A percentile compares a stretch with the other conserved stretches of the same genome.
These are phyloP conservation scores for Kickxella alabastrina DNA, from an alignment of 192 early-diverging fungal genomes.

Conservation along the genomic window DNA sequence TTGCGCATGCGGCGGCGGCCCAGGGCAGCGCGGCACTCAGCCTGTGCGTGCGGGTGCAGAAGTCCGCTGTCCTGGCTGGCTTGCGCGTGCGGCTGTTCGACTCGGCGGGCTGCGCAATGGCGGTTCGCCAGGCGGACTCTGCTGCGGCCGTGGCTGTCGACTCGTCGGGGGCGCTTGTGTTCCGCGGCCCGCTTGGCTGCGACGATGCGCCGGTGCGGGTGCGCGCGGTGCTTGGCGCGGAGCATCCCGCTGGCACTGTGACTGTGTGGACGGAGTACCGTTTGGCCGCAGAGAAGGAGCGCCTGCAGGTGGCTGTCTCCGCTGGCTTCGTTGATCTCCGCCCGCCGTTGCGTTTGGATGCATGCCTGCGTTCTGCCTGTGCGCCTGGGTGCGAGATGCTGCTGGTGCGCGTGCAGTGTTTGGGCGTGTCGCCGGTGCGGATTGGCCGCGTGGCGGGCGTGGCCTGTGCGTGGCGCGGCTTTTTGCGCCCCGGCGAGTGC, in stretches of 20 bases:
- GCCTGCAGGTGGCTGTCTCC: constrained; percentile 11
- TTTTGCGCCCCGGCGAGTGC: not conserved
- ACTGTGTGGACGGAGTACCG: constrained; percentile 18
- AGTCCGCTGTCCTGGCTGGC: constrained; percentile 6
- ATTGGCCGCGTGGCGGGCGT: not conserved
- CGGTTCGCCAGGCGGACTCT: too few species aligned
- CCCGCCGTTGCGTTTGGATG: too few species aligned
- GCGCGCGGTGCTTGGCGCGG: constrained; percentile 3
- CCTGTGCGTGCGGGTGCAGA: constrained; percentile 2
- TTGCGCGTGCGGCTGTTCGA: constrained; percentile 27
- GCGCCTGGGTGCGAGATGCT: not conserved
- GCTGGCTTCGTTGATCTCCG: constrained; percentile 14
- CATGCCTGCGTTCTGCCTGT: constrained; percentile 10
- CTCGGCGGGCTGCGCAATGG: not conserved
- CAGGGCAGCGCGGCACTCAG: constrained; percentile 10
- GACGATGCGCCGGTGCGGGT: not conserved
- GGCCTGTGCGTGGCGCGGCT: not conserved
- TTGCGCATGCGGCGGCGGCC: not conserved
- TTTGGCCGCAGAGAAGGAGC: not conserved
- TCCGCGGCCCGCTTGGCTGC: constrained; percentile 5
- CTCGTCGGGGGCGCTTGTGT: constrained; percentile 12
- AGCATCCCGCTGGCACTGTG: not conserved
- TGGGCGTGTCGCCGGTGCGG: not conserved
- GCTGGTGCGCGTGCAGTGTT: constrained; percentile 3
- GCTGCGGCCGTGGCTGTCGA: not conserved